These are phyloP conservation scores for Luzula sylvatica DNA, from an alignment of 176 grass and related monocot genomes.

Conservation along the genomic window DNA sequence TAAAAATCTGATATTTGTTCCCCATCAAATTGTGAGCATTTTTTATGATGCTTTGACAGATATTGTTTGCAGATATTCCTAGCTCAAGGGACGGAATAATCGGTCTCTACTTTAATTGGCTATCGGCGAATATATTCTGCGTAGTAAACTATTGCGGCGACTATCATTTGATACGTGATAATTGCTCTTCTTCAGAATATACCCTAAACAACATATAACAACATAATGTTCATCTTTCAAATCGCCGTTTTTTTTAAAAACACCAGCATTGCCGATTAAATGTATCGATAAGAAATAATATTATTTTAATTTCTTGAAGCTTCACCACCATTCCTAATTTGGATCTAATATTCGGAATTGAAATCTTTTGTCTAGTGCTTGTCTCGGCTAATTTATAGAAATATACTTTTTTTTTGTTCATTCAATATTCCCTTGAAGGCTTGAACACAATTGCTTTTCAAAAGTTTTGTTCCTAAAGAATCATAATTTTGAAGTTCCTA, in stretches of 20 bases:
- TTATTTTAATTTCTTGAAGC: too few relatives aligned
- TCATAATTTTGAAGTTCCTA: conserved; percentile 10
- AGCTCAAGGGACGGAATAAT: conserved; percentile 21
- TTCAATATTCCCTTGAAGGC: conserved; percentile 1
- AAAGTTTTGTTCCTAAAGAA: conserved; percentile 21
- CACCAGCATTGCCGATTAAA: too few relatives aligned
- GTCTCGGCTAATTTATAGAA: conserved; percentile 28
- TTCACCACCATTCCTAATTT: conserved; percentile 83
- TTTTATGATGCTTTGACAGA: conserved; percentile 25
- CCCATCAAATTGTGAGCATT: conserved; percentile 20
- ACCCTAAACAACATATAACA: conserved; percentile 7
- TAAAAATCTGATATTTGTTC: conserved; percentile 28
- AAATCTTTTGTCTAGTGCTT: conserved; percentile 27
- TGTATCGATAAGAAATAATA: too few relatives aligned
- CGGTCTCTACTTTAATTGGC: conserved; percentile 29
- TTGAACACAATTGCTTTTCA: conserved; percentile 2
- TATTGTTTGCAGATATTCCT: conserved; percentile 45
- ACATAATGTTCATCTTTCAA: conserved; percentile 7
- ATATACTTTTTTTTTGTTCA: conserved; percentile 19
- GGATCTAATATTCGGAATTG: conserved; percentile 66
- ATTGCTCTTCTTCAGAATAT: conserved; percentile 49
- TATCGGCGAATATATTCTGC: conserved; percentile 69
- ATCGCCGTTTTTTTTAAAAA: neutral
- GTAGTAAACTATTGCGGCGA: conserved; percentile 60
- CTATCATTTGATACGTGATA: conserved; percentile 52